Evolutionary conservation across 257 asterid genomes (phyloP), one percentile per base, ranked within the genome.

Genomic region (Solanum ossicruentum): DNA sequence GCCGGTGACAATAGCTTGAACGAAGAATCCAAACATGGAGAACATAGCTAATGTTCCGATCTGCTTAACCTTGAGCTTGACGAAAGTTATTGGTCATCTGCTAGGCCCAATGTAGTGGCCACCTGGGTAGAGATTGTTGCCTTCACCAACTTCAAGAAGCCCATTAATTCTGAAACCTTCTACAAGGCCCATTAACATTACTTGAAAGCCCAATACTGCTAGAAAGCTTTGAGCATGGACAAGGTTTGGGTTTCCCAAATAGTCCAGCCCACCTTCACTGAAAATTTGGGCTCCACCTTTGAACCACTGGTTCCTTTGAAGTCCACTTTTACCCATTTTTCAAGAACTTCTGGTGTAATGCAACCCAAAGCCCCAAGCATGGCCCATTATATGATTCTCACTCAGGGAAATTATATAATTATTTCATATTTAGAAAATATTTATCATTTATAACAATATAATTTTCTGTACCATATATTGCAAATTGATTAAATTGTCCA

Each of bases 251-350:
- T 93, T 92, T 77, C 97, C 98, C 73, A 94, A 88, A 84, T 94
- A 92, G 91, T 94, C 96, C 2, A 94, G 88, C 7, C 98, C 98
- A 1, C 97, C 97, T 63, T 89, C 94, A 5, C 93, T 85, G 91
- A 93, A 92, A 91, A 94, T 94, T 49, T 93, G 97, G 0, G 97
- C 83, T 3, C 98, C 97, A 1, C 95, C 98, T 90, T 92, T 94
- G 94, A 93, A 94, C 97, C 97, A 93, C 93, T 5, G 97, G 94
- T 86, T 94, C 97, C 57, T 93, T 32, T 92, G 92, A 94, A 93
- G 87, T 84, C 87, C 17, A 93, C 93, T 8, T 83, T 90, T 5
- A 92, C 83, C 89, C 90, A 92, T 85, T 91, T 92, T 23, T 88
- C 90, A 60, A 94, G 98, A 51, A 92, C 91, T 86, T 93, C 94